Percentiles rank a stretch among this genome's conserved stretches.
Conservation (phyloP, 2,329 filamentous ascomycete species). For the Blumeria hordei region DNA sequence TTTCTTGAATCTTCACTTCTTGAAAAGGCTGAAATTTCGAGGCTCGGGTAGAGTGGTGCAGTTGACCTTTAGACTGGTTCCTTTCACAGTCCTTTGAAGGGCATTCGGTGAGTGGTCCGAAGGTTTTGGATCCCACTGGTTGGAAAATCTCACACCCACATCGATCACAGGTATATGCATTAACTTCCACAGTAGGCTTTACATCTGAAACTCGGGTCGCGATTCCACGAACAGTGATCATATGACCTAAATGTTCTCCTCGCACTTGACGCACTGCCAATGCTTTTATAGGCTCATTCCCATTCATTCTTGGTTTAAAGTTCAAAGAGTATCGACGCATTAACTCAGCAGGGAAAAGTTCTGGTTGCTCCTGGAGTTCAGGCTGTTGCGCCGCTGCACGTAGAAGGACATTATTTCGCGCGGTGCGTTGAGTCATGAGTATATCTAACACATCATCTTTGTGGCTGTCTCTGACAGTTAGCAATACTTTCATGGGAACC, state of each 20-base stretch:
- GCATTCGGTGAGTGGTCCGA: slow-evolving; percentile 65
- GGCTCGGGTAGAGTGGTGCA: slow-evolving; percentile 83
- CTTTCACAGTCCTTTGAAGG: slow-evolving; percentile 71
- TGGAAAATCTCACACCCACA: slow-evolving; percentile 97
- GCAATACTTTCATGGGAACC: slow-evolving; percentile 11
- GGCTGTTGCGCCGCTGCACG: slow-evolving; percentile 39
- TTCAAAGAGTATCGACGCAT: slow-evolving; percentile 86
- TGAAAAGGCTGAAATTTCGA: slow-evolving; percentile 96
- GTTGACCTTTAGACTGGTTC: slow-evolving; percentile 80
- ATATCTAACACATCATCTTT: slow-evolving; percentile 96
- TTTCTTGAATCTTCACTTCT: slow-evolving; percentile 94
- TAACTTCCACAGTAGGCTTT: slow-evolving; percentile 92
- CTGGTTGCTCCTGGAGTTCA: slow-evolving; percentile 39
- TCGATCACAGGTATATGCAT: slow-evolving; percentile 90
- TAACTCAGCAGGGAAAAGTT: slow-evolving; percentile 75
- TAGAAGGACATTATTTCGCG: slow-evolving; percentile 56
- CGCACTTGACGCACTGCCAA: slow-evolving; percentile 84
- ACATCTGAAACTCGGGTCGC: slow-evolving; percentile 91
- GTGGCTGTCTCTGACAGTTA: slow-evolving; percentile 31
- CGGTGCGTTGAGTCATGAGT: slow-evolving; percentile 75
- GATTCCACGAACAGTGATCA: slow-evolving; percentile 89
- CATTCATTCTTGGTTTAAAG: slow-evolving; percentile 73
- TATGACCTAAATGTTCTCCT: slow-evolving; percentile 73
- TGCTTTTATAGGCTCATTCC: slow-evolving; percentile 35
- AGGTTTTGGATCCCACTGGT: slow-evolving; percentile 76